These are phyloP conservation scores for Flueggea neowawraea DNA, from an alignment of 441 rosid genomes.

Conservation along the genomic window DNA sequence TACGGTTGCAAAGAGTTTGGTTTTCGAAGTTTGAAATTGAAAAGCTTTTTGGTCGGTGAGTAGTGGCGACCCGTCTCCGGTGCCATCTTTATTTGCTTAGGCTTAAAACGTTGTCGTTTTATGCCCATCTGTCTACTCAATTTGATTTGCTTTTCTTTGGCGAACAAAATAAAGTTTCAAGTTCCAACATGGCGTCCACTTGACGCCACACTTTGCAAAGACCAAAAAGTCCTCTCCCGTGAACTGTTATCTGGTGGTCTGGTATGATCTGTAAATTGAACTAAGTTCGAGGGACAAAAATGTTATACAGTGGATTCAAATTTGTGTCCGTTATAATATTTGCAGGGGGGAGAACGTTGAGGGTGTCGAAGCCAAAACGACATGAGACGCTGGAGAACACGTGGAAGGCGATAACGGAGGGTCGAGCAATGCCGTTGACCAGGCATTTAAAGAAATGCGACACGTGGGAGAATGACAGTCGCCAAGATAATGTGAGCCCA, in stretches of 20 bases:
- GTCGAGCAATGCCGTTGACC: constrained; percentile 55
- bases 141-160: not conserved
- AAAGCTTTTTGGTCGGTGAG: not conserved
- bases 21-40: constrained; percentile 1
- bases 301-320: too few species aligned
- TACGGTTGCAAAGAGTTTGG: not conserved
- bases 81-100: constrained; percentile 4
- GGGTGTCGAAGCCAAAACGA: constrained; percentile 49
- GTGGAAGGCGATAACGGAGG: constrained; percentile 78
- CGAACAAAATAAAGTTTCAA: not conserved
- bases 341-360: constrained; percentile 40
- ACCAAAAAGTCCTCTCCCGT: not conserved
- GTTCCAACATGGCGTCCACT: constrained; percentile 16
- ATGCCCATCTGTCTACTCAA: too few species aligned
- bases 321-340: too few species aligned
- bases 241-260: too few species aligned
- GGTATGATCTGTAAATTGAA: too few species aligned
- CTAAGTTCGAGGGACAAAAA: too few species aligned
- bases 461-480: constrained; percentile 36
- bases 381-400: constrained; percentile 76
- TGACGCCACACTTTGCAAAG: not conserved
- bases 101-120: constrained; percentile 10
- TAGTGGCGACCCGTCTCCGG: too few species aligned
- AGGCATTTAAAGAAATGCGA: constrained; percentile 52
- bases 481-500: constrained; percentile 17